phyloP scores from a whole-genome alignment of 306 rosid species.

The Sesbania bispinosa region DNA sequence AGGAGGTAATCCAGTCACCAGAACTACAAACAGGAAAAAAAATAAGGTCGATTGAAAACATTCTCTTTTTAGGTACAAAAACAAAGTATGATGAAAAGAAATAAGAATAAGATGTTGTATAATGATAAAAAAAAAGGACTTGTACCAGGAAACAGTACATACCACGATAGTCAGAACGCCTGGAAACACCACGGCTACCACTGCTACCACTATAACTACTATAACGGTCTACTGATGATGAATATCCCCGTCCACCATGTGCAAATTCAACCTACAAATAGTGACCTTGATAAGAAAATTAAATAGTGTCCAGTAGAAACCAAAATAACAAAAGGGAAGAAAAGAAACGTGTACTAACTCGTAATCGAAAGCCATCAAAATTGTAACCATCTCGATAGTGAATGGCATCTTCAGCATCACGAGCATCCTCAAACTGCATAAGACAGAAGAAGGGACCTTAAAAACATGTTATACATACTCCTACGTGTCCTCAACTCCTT shows the following conservation, averaged over 20 bases:
- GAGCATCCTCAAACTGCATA: conserved; percentile 75
- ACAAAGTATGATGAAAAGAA: not conserved
- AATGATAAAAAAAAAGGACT: not conserved
- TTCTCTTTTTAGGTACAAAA: not conserved
- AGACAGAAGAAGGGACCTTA: not conserved
- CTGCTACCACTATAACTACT: conserved; percentile 59
- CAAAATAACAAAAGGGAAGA: not conserved
- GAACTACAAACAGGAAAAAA: conserved; percentile 47
- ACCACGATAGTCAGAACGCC: conserved; percentile 87
- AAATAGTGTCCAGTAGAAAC: not conserved
- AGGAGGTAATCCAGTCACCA: conserved; percentile 88
- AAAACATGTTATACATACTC: not conserved
- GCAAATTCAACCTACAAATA: conserved; percentile 78
- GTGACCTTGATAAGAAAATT: not conserved
- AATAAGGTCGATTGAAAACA: conserved; percentile 2
- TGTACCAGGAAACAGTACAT: not conserved
- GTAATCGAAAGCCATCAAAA: conserved; percentile 66
- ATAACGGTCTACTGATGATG: conserved; percentile 60
- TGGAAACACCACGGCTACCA: conserved; percentile 63
- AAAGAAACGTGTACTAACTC: conserved; percentile 41
- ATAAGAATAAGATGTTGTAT: not conserved
- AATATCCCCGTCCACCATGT: conserved; percentile 66
- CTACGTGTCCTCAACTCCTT: not conserved
- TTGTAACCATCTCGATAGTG: conserved; percentile 65
- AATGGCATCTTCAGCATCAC: conserved; percentile 81